Evolutionary conservation across 352 stramenopile genomes (phyloP), one percentile per base, ranked within the genome.

Genomic region (Phytophthora citrophthora): DNA sequence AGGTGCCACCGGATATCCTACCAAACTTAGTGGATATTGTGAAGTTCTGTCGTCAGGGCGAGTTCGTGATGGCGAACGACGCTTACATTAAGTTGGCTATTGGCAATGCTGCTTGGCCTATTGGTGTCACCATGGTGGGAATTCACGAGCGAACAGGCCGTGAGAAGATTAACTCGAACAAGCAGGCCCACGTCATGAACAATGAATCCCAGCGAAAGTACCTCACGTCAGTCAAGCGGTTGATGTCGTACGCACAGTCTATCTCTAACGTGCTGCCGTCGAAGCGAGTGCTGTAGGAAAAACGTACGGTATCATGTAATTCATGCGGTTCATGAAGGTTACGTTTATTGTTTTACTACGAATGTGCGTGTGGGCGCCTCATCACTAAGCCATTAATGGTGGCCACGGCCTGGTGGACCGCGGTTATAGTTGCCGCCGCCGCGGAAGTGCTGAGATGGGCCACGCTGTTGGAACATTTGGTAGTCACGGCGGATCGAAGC

Each of bases 121-220:
- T 99, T 60, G 97, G 97, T 54, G 96, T 99, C 1, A 99, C 97
- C 6, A 99, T 98, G 94, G 97, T 99, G 24, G 97, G 97, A 18
- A 99, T 99, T 70, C 97, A 99, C 82, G 95, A 98, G 54, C 89
- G 96, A 53, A 95, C 89, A 41, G 97, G 96, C 3, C 88, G 93
- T 7, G 92, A 97, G 50, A 98, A 98, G 72, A 99, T 99, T 73
- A 94, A 98, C 61, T 91, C 90, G 26, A 94, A 97, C 76, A 99
- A 99, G 74, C 96, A 99, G 62, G 97, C 97, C 16, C 97, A 99
- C 80, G 96, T 99, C 52, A 99, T 99, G 97, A 99, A 99, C 90
- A 98, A 98, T 70, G 97, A 99, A 76, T 76, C 94, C 27, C 89
- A 98, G 74, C 86, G 97, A 55, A 99, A 99, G 83, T 99, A 99